phyloP scores from a whole-genome alignment of 306 rosid genomes.

The Sicyos baderoa region DNA sequence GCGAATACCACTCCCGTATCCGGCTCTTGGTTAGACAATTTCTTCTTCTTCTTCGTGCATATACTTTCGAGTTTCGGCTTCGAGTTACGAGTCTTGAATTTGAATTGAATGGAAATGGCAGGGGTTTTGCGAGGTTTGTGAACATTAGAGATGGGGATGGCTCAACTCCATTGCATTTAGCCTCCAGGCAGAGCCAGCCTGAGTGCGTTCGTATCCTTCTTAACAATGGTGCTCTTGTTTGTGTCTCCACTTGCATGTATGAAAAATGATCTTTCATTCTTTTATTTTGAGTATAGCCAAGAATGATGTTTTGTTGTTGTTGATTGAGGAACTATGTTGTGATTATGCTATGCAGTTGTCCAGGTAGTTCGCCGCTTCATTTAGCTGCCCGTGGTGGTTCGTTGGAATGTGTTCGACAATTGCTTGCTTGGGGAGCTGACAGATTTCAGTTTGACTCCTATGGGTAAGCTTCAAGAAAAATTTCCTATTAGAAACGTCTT shows the following conservation, averaged over 20 bases:
- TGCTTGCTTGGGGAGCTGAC: constrained; percentile 93
- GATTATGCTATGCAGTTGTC: constrained; percentile 42
- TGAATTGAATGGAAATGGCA: constrained; percentile 27
- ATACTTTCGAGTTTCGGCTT: background rate
- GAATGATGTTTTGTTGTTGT: constrained; percentile 14
- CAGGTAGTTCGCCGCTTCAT: constrained; percentile 78
- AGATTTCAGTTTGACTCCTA: constrained; percentile 63
- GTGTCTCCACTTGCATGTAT: constrained; percentile 63
- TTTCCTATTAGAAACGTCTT: background rate
- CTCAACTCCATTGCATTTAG: constrained; percentile 78
- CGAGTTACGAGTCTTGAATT: constrained; percentile 5
- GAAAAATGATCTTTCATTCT: constrained; percentile 31
- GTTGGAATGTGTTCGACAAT: constrained; percentile 61
- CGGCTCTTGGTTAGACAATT: constrained; percentile 54
- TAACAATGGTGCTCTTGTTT: constrained; percentile 77
- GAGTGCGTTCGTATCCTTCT: constrained; percentile 65
- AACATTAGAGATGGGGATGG: constrained; percentile 82
- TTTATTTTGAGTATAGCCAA: constrained; percentile 1
- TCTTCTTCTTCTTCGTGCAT: background rate
- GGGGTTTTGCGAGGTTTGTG: constrained; percentile 90
- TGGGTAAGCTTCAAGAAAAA: constrained; percentile 41
- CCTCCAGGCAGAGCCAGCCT: constrained; percentile 53
- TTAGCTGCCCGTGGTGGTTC: constrained; percentile 84
- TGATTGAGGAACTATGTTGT: constrained; percentile 30
- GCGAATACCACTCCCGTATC: constrained; percentile 65